Evolutionary conservation across 2,329 filamentous ascomycete species (phyloP).

Genomic region (Fusarium lyarnte): DNA sequence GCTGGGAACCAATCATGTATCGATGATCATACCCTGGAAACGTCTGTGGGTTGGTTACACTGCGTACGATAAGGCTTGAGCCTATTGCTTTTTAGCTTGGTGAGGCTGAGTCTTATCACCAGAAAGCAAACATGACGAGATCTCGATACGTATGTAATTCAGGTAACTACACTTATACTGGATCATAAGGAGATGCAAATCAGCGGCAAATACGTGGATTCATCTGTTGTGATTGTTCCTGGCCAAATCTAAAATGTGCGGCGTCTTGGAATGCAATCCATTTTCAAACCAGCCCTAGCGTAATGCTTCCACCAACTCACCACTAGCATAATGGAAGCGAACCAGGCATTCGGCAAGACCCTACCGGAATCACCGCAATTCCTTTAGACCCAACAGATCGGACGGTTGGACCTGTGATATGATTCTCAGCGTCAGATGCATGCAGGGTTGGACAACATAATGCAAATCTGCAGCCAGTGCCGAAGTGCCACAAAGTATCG

Average conservation of each 20-base stretch:
- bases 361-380: too few species aligned
- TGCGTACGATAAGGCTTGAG: background rate
- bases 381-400: background rate
- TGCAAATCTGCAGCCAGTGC: background rate
- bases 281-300: background rate
- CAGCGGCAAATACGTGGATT: fast-evolving
- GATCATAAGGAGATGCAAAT: background rate
- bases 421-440: background rate
- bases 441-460: background rate
- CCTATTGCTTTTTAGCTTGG: background rate
- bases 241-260: background rate
- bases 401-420: background rate
- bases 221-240: too few species aligned
- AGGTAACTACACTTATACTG: background rate
- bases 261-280: background rate
- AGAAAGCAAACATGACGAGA: background rate
- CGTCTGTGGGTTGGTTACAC: background rate
- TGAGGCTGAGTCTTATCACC: background rate
- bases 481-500: background rate
- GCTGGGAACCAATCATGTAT: background rate
- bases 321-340: background rate
- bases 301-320: background rate
- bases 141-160: background rate
- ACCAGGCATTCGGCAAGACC: background rate
- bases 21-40: background rate